These are phyloP conservation scores for Stentor coeruleus DNA, from an alignment of 73 alveolate species.

Conservation along the genomic window DNA sequence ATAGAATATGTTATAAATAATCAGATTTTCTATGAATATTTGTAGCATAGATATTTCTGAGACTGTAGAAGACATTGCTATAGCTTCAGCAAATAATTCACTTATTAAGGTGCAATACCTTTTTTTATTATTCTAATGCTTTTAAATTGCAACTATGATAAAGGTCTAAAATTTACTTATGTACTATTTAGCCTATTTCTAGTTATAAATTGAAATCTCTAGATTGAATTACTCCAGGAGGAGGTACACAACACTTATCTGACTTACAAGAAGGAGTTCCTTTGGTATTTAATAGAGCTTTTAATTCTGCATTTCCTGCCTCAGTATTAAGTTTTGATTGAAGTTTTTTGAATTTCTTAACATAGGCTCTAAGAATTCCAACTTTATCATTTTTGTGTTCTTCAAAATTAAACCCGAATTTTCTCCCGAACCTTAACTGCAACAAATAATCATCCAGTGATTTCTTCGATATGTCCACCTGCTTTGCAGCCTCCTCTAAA, in stretches of 20 bases:
- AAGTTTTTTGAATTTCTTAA: constrained; percentile 51
- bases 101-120: too few relatives aligned
- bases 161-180: constrained; percentile 53
- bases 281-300: too few relatives aligned
- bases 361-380: constrained; percentile 87
- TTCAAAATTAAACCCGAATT: constrained; percentile 89
- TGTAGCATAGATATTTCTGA: too few relatives aligned
- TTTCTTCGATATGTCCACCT: constrained; percentile 82
- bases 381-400: constrained; percentile 92
- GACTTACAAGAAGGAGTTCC: constrained; percentile 1
- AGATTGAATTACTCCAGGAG: constrained; percentile 89
- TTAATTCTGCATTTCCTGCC: too few relatives aligned
- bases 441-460: constrained; percentile 85
- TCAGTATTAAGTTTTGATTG: too few relatives aligned
- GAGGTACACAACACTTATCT: constrained; percentile 87
- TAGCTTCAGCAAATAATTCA: too few relatives aligned
- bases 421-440: constrained; percentile 68
- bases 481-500: constrained; percentile 88
- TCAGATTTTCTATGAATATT: too few relatives aligned
- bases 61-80: too few relatives aligned
- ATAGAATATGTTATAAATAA: too few relatives aligned
- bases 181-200: constrained; percentile 80
- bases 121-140: constrained; percentile 77
- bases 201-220: constrained; percentile 90
- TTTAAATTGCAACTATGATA: constrained; percentile 73